Evolutionary conservation across 352 stramenopile species (phyloP).

Genomic region (Saprolegnia diclina): DNA sequence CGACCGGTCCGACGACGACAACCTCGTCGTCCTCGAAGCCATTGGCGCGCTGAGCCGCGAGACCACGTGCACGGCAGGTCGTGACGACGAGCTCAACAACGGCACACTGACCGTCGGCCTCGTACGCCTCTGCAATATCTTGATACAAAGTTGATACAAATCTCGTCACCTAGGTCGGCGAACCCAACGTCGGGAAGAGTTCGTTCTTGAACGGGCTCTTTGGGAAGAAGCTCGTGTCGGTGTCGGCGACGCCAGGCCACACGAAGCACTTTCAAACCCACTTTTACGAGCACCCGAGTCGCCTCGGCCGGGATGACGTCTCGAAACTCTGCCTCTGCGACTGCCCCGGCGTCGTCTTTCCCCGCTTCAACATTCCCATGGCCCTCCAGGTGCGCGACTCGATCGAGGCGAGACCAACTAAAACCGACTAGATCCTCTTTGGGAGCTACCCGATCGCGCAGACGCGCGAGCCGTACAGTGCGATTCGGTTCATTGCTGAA

Average conservation of each 20-base stretch:
- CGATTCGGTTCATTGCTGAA: slow-evolving; percentile 79
- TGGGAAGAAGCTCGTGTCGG: slow-evolving; percentile 68
- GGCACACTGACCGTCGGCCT: slow-evolving; percentile 29
- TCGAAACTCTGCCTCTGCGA: slow-evolving; percentile 63
- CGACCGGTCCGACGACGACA: slow-evolving; percentile 19
- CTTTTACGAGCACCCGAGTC: slow-evolving; percentile 55
- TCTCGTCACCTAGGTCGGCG: slow-evolving; percentile 31
- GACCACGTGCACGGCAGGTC: neutral
- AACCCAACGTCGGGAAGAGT: slow-evolving; percentile 31
- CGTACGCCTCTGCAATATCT: neutral
- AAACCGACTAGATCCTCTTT: slow-evolving; percentile 58
- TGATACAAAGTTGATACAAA: neutral
- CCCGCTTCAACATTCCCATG: slow-evolving; percentile 58
- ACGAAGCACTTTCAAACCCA: slow-evolving; percentile 83
- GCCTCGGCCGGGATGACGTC: slow-evolving; percentile 39
- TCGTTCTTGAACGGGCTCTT: slow-evolving; percentile 45
- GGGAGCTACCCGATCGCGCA: slow-evolving; percentile 80
- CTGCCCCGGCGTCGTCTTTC: slow-evolving; percentile 77
- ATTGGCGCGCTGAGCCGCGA: slow-evolving; percentile 13
- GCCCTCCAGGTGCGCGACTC: slow-evolving; percentile 39
- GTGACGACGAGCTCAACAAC: slow-evolving; percentile 13
- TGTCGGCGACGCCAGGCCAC: slow-evolving; percentile 68
- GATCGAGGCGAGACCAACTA: too few species aligned
- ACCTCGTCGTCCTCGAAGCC: neutral
- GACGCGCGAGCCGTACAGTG: slow-evolving; percentile 79